Evolutionary conservation across 176 grass and related monocot species (phyloP).

Genomic region (Cymbopogon citratus): DNA sequence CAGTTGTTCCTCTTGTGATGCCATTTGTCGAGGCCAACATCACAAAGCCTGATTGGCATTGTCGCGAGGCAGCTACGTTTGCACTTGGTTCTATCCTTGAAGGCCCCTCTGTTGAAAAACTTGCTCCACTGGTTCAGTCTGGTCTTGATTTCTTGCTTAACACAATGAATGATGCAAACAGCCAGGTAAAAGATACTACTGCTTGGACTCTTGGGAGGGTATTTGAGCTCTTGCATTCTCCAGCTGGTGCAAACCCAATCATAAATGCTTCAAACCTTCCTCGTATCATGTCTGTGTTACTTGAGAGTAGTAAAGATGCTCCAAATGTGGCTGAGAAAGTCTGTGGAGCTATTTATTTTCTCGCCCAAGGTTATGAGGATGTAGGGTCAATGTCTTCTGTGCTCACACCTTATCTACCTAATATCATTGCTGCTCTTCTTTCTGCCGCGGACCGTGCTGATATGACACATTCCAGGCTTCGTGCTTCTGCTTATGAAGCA

Average conservation of each 20-base stretch:
- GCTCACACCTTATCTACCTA: constrained; percentile 84
- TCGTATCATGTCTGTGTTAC: constrained; percentile 65
- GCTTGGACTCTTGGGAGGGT: constrained; percentile 92
- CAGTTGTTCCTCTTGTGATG: constrained; percentile 69
- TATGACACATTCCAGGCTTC: constrained; percentile 59
- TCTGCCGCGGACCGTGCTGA: constrained; percentile 68
- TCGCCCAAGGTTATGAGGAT: constrained; percentile 79
- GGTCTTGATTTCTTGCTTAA: constrained; percentile 75
- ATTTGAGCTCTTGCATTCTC: constrained; percentile 82
- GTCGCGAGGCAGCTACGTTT: constrained; percentile 82
- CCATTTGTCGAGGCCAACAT: constrained; percentile 80
- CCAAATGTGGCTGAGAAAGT: constrained; percentile 90
- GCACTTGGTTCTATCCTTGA: constrained; percentile 97
- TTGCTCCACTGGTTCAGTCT: constrained; percentile 51
- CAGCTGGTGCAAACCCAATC: constrained; percentile 55
- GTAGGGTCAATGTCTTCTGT: constrained; percentile 47
- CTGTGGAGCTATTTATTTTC: constrained; percentile 85
- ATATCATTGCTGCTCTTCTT: constrained; percentile 68
- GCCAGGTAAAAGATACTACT: constrained; percentile 84
- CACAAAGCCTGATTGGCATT: constrained; percentile 67
- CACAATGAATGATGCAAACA: constrained; percentile 69
- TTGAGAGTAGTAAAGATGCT: constrained; percentile 83
- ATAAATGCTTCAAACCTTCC: constrained; percentile 76
- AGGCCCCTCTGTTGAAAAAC: constrained; percentile 78
- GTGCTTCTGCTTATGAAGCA: constrained; percentile 85